Base-by-base conservation (phyloP, 139 green algal species). In the Chlorella sp. region DNA sequence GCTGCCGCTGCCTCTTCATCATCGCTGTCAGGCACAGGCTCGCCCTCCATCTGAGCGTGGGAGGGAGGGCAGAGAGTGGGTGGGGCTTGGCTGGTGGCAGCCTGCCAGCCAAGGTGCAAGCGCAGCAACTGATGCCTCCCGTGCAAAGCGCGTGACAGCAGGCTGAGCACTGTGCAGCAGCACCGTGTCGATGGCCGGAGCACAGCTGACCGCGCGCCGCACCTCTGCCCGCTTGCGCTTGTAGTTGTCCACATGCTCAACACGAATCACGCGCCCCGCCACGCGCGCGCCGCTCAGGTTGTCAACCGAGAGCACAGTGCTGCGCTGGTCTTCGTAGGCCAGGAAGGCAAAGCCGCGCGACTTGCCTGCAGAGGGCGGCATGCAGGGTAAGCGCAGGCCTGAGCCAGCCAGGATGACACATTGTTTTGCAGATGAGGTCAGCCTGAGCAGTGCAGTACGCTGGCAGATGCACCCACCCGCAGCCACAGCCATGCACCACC, bases 211-310 rank as follows among this genome's bases (percentile, higher is more conserved):
- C n/a, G n/a, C n/a, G n/a, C 51, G 38, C 30, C 81, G 0, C 82
- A 95, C 91, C 90, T 98, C 93, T 55, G 93, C 94, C 28, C 93
- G 89, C 44, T 51, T 51, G 44, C 44, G 44, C 44, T 95, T 97
- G 87, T 99, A 99, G 84, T 99, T 96, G 81, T 97, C 95, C 12
- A 99, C 96, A 83, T 99, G 97, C 82, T 99, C 96, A 64, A 99
- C 97, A 0, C 91, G 79, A 4, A 99, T 87, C 21, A 87, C 95
- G 25, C 97, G 91, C 0, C 94, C 94, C 0, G 88, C 90, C 26
- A 99, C 96, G 11, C 81, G 92, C 0, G 95, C 92, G 20, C 97
- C 97, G 81, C 92, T 98, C 15, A 99, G 86, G 90, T 99, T 99
- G 91, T 99, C 98, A 39, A 99, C 96, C 17, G 97, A 95, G 26